Conservation (phyloP, 1,284 basidiomycete genomes). For the Pterulicium gracile region DNA sequence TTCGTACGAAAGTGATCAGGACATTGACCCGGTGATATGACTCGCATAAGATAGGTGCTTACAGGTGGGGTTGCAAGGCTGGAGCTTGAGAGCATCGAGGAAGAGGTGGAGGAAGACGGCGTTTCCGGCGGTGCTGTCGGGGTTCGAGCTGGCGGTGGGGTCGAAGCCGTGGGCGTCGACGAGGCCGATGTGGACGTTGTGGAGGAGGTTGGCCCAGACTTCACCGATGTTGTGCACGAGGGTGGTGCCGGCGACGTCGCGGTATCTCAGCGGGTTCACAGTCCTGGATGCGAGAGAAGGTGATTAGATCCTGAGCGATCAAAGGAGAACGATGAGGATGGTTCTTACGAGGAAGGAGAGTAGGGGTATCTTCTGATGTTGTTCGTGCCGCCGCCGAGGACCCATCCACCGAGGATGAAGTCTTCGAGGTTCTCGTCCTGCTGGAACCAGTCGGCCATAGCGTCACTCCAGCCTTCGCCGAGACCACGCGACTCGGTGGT, state of each 20-base stretch:
- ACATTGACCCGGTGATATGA: slow-evolving; percentile 1
- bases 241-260: neutral
- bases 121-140: slow-evolving; percentile 19
- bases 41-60: slow-evolving; percentile 6
- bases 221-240: neutral
- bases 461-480: neutral
- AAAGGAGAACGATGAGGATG: neutral
- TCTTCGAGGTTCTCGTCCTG: neutral
- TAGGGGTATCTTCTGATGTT: neutral
- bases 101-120: slow-evolving; percentile 22
- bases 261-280: neutral
- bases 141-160: slow-evolving; percentile 16
- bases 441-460: neutral
- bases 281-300: neutral
- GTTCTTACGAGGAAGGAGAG: neutral
- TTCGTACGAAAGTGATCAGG: neutral
- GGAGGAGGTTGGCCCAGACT: slow-evolving; percentile 25
- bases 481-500: neutral
- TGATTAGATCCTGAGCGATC: neutral
- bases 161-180: slow-evolving; percentile 21
- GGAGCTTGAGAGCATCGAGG: slow-evolving; percentile 19
- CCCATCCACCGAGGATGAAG: neutral
- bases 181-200: slow-evolving; percentile 27
- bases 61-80: slow-evolving; percentile 25
- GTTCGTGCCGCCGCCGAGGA: neutral